Evolutionary conservation across 345 rosid species (phyloP), one percentile per base, ranked within the genome.

Genomic region (Gossypium thurberi): DNA sequence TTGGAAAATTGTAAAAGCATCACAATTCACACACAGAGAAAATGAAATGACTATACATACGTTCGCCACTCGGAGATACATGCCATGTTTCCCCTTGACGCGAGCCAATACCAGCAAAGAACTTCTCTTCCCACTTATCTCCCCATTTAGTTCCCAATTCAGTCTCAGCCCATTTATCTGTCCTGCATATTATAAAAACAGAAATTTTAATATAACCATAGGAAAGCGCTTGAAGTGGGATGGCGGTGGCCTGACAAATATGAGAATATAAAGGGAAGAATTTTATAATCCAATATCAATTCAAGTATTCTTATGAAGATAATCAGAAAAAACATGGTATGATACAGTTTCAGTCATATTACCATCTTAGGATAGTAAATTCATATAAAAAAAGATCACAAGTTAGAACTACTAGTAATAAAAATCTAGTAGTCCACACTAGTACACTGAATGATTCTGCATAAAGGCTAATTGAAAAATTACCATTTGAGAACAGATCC

Each of bases 71-170:
- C 11, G 98, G 89, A 76, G 99, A 89, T 74, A 87, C 95, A 81
- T 95, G 98, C 99, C 99, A 95, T 2, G 98, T 95, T 87, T 95
- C 99, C 78, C 99, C 99, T 74, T 95, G 99, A 25, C 99, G 98
- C 18, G 97, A 84, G 79, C 99, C 99, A 72, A 94, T 90, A 46
- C 97, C 97, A 70, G 92, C 79, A 81, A 95, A 95, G 84, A 95
- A 95, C 77, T 86, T 95, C 56, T 95, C 99, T 80, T 95, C 99
- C 99, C 99, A 95, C 86, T 95, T 95, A 88, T 95, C 99, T 81
- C 99, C 99, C 99, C 99, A 95, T 84, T 92, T 95, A 73, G 98
- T 95, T 74, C 96, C 98, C 71, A 95, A 74, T 76, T 95, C 96
- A 37, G 99, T 95, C 87, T 95, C 99, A 10, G 99, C 99, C 99